A percentile compares a stretch with the other conserved stretches of the same genome.
phyloP scores from a whole-genome alignment of 495 filamentous ascomycete species.

The Trichoderma virens region DNA sequence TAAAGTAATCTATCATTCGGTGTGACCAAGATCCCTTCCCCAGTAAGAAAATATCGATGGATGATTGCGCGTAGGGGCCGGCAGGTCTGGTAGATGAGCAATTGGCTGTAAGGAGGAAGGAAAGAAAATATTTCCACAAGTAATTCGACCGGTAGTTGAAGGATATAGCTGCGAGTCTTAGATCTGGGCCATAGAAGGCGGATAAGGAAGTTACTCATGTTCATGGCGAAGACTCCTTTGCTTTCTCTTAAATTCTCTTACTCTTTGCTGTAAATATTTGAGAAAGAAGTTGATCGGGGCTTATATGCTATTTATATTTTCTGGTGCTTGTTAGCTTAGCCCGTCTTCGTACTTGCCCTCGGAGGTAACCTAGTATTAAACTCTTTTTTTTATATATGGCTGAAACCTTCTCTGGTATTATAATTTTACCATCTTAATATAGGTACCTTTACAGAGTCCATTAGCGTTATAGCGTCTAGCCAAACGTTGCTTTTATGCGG shows the following conservation, averaged over 20 bases:
- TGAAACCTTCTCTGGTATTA: neutral
- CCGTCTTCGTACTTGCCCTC: neutral
- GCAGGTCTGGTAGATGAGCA: neutral
- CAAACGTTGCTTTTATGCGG: too few species aligned
- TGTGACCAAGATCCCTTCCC: neutral
- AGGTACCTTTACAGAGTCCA: neutral
- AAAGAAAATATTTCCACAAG: neutral
- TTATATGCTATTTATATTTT: neutral
- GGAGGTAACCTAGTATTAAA: neutral
- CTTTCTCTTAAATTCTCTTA: neutral
- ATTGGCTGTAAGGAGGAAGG: neutral
- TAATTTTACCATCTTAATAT: too few species aligned
- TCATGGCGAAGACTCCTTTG: neutral
- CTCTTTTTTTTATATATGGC: neutral
- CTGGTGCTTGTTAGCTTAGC: too few species aligned
- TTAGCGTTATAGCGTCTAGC: neutral
- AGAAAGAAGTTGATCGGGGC: neutral
- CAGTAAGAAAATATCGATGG: neutral
- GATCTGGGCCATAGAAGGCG: neutral
- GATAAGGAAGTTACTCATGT: neutral
- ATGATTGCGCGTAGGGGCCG: neutral
- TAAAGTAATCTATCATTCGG: neutral
- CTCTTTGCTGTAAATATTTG: neutral
- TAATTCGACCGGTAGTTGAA: neutral
- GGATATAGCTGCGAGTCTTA: neutral